Evolutionary conservation across 495 filamentous ascomycete genomes (phyloP), one percentile per base, ranked within the genome.

Genomic region (Penicilliopsis zonata): DNA sequence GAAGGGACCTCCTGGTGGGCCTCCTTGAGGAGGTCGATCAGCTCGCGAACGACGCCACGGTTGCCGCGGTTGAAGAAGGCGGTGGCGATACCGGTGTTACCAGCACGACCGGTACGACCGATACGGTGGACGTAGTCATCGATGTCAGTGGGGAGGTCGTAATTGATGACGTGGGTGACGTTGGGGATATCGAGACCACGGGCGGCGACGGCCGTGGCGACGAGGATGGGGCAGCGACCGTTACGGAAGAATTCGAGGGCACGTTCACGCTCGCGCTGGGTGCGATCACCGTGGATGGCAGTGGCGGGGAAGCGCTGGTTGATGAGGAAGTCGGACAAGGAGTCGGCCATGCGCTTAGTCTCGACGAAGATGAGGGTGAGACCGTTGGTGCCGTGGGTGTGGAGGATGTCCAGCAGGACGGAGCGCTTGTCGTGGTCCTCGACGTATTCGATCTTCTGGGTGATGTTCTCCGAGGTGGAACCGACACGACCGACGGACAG

Each of bases 61-160:
- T 98, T 98, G 46, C 86, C 86, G 51, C 90, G 90, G 75, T 98
- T 98, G 76, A 95, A 96, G 73, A 98, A 98, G 29, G 92, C 88
- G 35, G 90, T 98, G 6, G 90, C 83, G 37, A 94, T 82, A 78
- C 90, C 90, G 41, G 88, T 95, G 67, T 98, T 98, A 53, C 90
- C 90, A 37, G 92, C 92, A 82, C 90, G 90, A 48, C 92, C 90
- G 37, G 90, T 98, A 87, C 90, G 92, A 77, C 90, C 90, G 53
- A 96, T 98, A 57, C 90, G 84, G 63, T 98, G 90, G 36, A 98
- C 92, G 47, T 98, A 98, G 67, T 98, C 90, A 49, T 98, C 90
- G 46, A 98, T 94, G 52, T 98, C 92, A 30, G 86, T 96, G 35
- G 92, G 92, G 18, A 98, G 75, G 58, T 98, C 90, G 58, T 98